These are phyloP conservation scores for Vigna mungo DNA, from an alignment of 306 rosid species.

Conservation along the genomic window DNA sequence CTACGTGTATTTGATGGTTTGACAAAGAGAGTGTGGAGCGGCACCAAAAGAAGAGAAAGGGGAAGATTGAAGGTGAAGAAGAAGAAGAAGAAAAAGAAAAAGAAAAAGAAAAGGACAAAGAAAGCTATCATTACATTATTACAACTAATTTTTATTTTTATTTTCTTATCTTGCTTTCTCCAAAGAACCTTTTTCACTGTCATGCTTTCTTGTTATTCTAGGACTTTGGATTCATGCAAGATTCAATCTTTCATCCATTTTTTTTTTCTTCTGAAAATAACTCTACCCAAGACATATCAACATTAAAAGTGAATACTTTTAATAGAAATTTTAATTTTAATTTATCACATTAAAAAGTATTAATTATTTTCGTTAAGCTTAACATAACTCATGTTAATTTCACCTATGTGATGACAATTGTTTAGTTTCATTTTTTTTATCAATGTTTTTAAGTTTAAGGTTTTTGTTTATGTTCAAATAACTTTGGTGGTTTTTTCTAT, in stretches of 20 bases:
- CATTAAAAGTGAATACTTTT: no score
- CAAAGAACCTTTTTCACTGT: constrained; percentile 49
- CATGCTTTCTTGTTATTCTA: constrained; percentile 22
- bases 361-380: no score
- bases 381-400: no score
- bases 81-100: not conserved
- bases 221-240: not conserved
- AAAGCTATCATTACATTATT: constrained; percentile 24
- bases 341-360: no score
- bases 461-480: no score
- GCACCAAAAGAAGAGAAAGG: constrained; percentile 59
- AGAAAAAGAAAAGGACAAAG: not conserved
- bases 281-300: no score
- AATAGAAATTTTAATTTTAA: no score
- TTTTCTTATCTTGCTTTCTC: constrained; percentile 1
- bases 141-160: constrained; percentile 30
- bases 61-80: constrained; percentile 29
- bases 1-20: constrained; percentile 40
- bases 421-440: not conserved
- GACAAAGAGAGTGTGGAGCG: constrained; percentile 57
- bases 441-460: no score
- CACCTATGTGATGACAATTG: no score
- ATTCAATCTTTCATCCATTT: not conserved
- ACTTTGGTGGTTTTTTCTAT: no score
- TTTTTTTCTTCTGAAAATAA: no score